Evolutionary conservation across 2,329 filamentous ascomycete genomes (phyloP), one percentile per base, ranked within the genome.

Genomic region (Aspergillus sojae): DNA sequence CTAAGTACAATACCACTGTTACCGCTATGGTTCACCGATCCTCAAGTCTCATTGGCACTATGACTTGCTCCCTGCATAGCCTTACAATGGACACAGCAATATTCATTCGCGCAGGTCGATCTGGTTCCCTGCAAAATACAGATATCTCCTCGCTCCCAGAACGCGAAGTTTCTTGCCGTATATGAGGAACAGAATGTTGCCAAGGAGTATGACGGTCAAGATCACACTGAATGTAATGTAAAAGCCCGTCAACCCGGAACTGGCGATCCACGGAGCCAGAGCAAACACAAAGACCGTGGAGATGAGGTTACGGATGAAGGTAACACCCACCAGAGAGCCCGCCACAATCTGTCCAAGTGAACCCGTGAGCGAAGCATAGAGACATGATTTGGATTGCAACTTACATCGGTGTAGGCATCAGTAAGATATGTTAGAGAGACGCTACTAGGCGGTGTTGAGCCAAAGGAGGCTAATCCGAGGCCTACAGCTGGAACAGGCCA

Each of bases 221-320:
- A 43, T 43, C 41, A 43, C 16, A 21, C 19, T 21, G 10, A 43
- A 43, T 21, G 41, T 43, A 19, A 43, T 21, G 10, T 43, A 43
- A 21, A 43, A 43, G 3, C 41, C 16, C 10, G 41, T 43, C 6
- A 43, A 11, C 4, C 41, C 41, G 3, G n/a, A 19, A 9, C n/a
- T 43, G 14, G 6, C n/a, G 19, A 45, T 28, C 55, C 55, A 57
- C 5, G 36, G 36, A 11, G 23, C 14, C 9, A 83, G 71, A 0
- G 78, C 78, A 64, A 84, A 84, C n/a, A 84, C 77, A 50, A 84
- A 78, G 19, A 78, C 73, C 2, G 79, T 81, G 21, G 75, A 74
- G 50, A 84, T 75, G 2, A 74, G 60, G 57, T 84, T 84, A 0
- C 82, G 78, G 12, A 80, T 69, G 60, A 84, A 79, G 0, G 80